These are phyloP conservation scores for Pseudozyma flocculosa DNA, from an alignment of 1,284 basidiomycete species.

Conservation along the genomic window DNA sequence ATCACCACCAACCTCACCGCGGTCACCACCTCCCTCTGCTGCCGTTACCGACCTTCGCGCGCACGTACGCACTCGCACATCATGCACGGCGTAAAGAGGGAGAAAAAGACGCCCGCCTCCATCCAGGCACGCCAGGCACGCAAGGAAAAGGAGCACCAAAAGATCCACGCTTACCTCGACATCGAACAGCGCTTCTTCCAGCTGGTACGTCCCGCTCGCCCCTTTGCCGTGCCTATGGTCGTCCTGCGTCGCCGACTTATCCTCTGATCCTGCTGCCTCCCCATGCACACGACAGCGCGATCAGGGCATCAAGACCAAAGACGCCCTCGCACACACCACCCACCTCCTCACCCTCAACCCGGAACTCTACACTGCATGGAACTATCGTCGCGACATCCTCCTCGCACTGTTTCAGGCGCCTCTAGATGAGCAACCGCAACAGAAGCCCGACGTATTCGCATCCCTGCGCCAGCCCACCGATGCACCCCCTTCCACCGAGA, in stretches of 20 bases:
- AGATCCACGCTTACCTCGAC: constrained; percentile 32
- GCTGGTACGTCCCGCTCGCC: constrained; percentile 14
- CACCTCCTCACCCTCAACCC: constrained; percentile 50
- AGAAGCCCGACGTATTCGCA: constrained; percentile 35
- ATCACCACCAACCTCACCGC: too few species aligned
- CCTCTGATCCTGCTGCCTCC: too few species aligned
- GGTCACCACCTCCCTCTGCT: too few species aligned
- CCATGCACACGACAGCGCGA: too few species aligned
- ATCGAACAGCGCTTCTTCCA: constrained; percentile 36
- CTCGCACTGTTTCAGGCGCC: constrained; percentile 20
- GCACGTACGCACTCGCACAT: too few species aligned
- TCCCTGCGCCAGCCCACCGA: constrained; percentile 8
- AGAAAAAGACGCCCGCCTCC: constrained; percentile 13
- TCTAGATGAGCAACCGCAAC: neutral
- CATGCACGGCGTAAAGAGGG: constrained; percentile 42
- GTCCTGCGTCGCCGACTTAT: too few species aligned
- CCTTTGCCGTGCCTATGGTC: too few species aligned
- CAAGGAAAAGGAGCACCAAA: constrained; percentile 44
- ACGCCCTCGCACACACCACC: constrained; percentile 39
- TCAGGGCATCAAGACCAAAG: constrained; percentile 7
- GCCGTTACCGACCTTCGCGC: too few species aligned
- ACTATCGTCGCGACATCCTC: constrained; percentile 47
- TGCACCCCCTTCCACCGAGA: neutral
- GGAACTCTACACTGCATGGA: constrained; percentile 56
- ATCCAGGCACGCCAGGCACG: constrained; percentile 30